Base-by-base conservation (phyloP, 208 protist species). In the Leishmania aethiopica region DNA sequence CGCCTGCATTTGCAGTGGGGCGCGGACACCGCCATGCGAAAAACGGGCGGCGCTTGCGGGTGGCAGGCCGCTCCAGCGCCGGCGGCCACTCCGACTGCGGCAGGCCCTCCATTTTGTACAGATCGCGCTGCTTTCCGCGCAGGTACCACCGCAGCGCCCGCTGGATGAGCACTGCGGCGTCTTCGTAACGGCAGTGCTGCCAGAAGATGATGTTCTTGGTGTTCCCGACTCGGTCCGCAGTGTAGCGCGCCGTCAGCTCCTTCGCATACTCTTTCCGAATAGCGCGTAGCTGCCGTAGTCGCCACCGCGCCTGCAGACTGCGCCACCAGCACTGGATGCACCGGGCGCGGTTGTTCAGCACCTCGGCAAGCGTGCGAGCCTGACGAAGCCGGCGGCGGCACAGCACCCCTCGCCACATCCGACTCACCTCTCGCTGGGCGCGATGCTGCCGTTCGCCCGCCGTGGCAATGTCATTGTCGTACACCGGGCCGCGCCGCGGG, bases 311-410 rank as follows among this genome's bases (percentile, higher is more conserved):
- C 28, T 75, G 71, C 25, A 93, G 55, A 32, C 64, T 77, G 62
- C 94, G 94, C 92, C 94, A 97, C 91, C 91, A 97, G 86, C 92
- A 94, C 85, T 97, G 94, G 72, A 96, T 94, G 53, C 79, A 83
- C 35, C 79, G 89, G 11, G 91, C 92, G 42, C 91, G 91, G n/a
- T 77, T 64, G 75, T 86, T 88, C 40, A 94, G 84, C 71, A 91
- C 79, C 40, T 86, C 71, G 5, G 88, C 81, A 75, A 86, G 81
- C 13, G 82, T 89, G 19, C 86, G 89, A 37, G 81, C 86, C 78
- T 91, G 89, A 6, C 81, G 85, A 66, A 95, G 87, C 1, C 86
- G 84, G 32, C 94, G 92, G 53, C 94, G 92, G 51, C 89, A 91
- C 69, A 92, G 60, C 32, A 97, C 84, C n/a, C 94, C 94, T 35